Base-by-base conservation (phyloP, 129 eudicot genomes). In the Centella asiatica region DNA sequence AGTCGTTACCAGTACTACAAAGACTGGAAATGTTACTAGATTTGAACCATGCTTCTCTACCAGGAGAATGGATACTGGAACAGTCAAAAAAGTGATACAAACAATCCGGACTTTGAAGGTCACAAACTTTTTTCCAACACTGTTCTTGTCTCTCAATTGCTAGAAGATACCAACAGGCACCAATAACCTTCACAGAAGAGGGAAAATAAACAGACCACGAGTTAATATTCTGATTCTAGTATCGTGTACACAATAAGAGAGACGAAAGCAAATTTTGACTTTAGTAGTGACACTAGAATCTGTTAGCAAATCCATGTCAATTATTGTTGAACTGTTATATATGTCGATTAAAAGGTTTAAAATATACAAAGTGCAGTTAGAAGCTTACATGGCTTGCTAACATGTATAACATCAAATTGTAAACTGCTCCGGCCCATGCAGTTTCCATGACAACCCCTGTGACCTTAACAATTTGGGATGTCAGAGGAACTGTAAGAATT, bases 371-470 rank as follows among this genome's bases (percentile, higher is more conserved):
- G 42, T 13, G 7, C n/a, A n/a, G n/a, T n/a, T n/a, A n/a, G n/a
- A n/a, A 18, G 69, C 87, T 66, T 80, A 85, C 97, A 78, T 89
- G 97, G 71, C 95, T 88, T 24, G 95, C 92, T 60, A 89, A 66
- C 77, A 89, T 69, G 49, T 66, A 89, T 20, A 89, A 77, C 72
- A 80, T 65, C 4, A 89, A 69, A 60, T 89, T 83, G 68, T 67
- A 89, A 60, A 78, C 90, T 46, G 95, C 90, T 15, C 97, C 97
- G 19, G 88, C 78, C 68, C 92, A 72, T 36, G 95, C 82, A 6
- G 83, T 69, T 74, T 85, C 92, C 40, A 73, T 78, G 62, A 89
- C 74, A 26, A 82, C 85, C 14, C 95, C 97, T 0, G 76, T 68
- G 32, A 83, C 82, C 59, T 77, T 83, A 69, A 78, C 76, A 60